Evolutionary conservation across 768 basidiomycete genomes (phyloP).

Genomic region (Cystofilobasidium bisporidii): DNA sequence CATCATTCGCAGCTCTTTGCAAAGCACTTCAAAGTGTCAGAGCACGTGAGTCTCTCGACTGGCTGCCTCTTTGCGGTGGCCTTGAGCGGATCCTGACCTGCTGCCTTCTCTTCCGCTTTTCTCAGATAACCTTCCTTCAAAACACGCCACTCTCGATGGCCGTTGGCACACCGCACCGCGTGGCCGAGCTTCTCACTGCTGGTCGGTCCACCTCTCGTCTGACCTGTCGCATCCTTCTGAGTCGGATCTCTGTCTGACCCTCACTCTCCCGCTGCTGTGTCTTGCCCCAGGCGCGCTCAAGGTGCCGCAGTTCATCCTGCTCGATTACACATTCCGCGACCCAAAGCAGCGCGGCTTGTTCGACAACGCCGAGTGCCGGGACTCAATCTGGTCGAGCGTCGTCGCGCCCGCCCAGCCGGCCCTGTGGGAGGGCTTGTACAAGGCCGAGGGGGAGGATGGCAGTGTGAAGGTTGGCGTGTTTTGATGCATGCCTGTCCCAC

Average conservation of each 20-base stretch:
- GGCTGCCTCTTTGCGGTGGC: too few relatives aligned
- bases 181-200: slow-evolving; percentile 24
- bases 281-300: slow-evolving; percentile 16
- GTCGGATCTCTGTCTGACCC: not conserved
- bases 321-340: slow-evolving; percentile 24
- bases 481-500: not conserved
- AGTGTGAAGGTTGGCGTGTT: slow-evolving; percentile 6
- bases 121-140: slow-evolving; percentile 22
- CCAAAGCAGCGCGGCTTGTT: slow-evolving; percentile 19
- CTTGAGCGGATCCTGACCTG: not conserved
- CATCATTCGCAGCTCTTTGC: slow-evolving; percentile 25
- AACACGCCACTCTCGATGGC: slow-evolving; percentile 25
- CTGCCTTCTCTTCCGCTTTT: too few relatives aligned
- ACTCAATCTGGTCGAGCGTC: slow-evolving; percentile 15
- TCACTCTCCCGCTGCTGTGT: too few relatives aligned
- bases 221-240: not conserved
- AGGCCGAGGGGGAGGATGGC: not conserved
- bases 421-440: not conserved
- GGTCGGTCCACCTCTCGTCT: slow-evolving; percentile 6
- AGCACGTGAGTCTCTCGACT: slow-evolving; percentile 11
- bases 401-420: slow-evolving; percentile 2
- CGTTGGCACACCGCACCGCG: slow-evolving; percentile 28
- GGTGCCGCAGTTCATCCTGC: slow-evolving; percentile 15
- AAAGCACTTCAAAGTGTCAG: slow-evolving; percentile 28
- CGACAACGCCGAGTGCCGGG: slow-evolving; percentile 21